A percentile compares a stretch with the other conserved stretches of the same genome.
Evolutionary conservation across 140 eudicot species (phyloP).

Genomic region (Senecio squalidus): DNA sequence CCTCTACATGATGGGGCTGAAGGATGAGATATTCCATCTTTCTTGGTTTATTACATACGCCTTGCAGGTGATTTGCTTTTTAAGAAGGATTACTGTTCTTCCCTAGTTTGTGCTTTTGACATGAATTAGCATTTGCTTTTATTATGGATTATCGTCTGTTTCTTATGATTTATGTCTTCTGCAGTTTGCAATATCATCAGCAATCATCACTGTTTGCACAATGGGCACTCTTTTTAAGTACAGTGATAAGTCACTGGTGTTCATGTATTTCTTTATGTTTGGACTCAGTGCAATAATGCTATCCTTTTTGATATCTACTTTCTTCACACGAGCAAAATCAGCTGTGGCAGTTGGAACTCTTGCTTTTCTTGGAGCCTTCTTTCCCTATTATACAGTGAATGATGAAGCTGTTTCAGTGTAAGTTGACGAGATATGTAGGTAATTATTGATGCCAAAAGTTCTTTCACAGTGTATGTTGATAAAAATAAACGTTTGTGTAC

Average conservation of each 20-base stretch:
- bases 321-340: slow-evolving; percentile 96
- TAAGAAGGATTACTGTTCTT: background rate
- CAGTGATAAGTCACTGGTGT: slow-evolving; percentile 94
- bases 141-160: background rate
- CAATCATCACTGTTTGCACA: slow-evolving; percentile 79
- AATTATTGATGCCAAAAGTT: background rate
- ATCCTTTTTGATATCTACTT: slow-evolving; percentile 82
- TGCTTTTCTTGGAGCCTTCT: slow-evolving; percentile 94
- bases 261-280: slow-evolving; percentile 86
- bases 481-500: slow-evolving; percentile 9
- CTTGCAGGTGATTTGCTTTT: slow-evolving; percentile 61
- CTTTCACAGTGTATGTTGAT: slow-evolving; percentile 13
- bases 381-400: slow-evolving; percentile 90
- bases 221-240: slow-evolving; percentile 84
- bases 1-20: slow-evolving; percentile 99
- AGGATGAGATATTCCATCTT: slow-evolving; percentile 73
- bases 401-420: slow-evolving; percentile 82
- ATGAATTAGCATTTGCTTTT: background rate
- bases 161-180: slow-evolving; percentile 20
- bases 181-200: slow-evolving; percentile 93
- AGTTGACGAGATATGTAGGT: slow-evolving; percentile 24
- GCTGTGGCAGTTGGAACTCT: slow-evolving; percentile 99
- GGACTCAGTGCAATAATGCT: slow-evolving; percentile 93
- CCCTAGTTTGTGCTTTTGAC: background rate
- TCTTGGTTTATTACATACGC: slow-evolving; percentile 93